Evolutionary conservation across 305 asterid species (phyloP).

Genomic region (Andrographis paniculata): DNA sequence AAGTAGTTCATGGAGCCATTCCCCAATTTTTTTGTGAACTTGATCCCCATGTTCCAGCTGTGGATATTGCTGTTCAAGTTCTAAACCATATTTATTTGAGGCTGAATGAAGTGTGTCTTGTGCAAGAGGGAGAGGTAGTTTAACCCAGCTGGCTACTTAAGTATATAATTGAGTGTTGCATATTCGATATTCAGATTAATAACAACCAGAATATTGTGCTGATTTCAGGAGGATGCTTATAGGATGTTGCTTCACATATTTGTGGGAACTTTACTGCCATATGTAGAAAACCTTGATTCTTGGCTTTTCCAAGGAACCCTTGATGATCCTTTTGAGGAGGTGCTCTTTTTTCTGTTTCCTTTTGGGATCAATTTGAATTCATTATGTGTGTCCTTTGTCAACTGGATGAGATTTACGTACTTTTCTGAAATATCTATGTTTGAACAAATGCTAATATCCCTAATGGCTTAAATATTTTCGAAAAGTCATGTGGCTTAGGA

Average conservation of each 20-base stretch:
- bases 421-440: background rate
- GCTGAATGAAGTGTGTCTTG: conserved; percentile 84
- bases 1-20: conserved; percentile 70
- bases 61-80: conserved; percentile 59
- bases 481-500: conserved; percentile 4
- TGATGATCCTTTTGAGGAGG: conserved; percentile 97
- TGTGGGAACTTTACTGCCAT: conserved; percentile 71
- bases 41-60: conserved; percentile 42
- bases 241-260: conserved; percentile 71
- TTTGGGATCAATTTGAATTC: background rate
- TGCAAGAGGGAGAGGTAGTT: conserved; percentile 90
- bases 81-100: conserved; percentile 68
- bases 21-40: conserved; percentile 49
- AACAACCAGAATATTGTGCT: conserved; percentile 20
- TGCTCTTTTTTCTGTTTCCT: conserved; percentile 25
- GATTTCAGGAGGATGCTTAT: conserved; percentile 79
- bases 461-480: background rate
- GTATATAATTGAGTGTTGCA: conserved; percentile 5
- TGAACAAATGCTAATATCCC: background rate
- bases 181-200: conserved; percentile 15
- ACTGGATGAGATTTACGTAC: background rate
- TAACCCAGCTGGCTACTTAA: conserved; percentile 13
- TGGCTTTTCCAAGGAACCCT: conserved; percentile 96
- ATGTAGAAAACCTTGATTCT: conserved; percentile 83
- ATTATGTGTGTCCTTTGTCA: background rate